These are phyloP conservation scores for Ilyonectria destructans DNA, from an alignment of 2,329 filamentous ascomycete genomes.

Conservation along the genomic window DNA sequence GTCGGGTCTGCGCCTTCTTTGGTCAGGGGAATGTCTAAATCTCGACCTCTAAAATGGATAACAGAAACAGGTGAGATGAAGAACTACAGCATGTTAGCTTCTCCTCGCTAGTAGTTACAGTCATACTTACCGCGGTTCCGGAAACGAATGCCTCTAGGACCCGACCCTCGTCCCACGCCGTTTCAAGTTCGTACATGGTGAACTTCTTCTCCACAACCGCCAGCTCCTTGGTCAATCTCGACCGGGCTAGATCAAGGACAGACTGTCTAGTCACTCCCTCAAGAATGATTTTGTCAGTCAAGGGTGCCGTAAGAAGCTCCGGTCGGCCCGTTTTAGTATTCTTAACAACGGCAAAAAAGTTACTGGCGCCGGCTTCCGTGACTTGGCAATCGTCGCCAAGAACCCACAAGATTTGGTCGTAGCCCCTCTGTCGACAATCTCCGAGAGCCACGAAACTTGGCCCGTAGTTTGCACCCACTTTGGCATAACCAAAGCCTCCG, in stretches of 20 bases:
- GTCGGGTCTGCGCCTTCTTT: neutral
- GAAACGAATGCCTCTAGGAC: conserved; percentile 78
- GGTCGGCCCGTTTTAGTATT: conserved; percentile 63
- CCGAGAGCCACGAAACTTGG: conserved; percentile 29
- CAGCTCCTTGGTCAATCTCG: conserved; percentile 1
- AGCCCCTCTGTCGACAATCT: conserved; percentile 30
- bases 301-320: conserved; percentile 77
- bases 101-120: neutral
- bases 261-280: conserved; percentile 78
- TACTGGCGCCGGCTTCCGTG: conserved; percentile 66
- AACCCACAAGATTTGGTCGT: conserved; percentile 73
- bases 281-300: conserved; percentile 74
- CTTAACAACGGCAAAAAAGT: conserved; percentile 78
- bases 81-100: conserved; percentile 20
- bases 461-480: conserved; percentile 39
- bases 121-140: conserved; percentile 72
- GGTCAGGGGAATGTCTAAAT: conserved; percentile 14
- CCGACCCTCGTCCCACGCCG: conserved; percentile 71
- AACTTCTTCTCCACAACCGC: conserved; percentile 65
- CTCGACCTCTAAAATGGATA: conserved; percentile 25
- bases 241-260: conserved; percentile 71
- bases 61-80: conserved; percentile 31
- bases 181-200: conserved; percentile 73
- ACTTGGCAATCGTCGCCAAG: conserved; percentile 70
- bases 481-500: conserved; percentile 55